phyloP scores from a whole-genome alignment of 768 basidiomycete species.

The Boletus sensibilis region DNA sequence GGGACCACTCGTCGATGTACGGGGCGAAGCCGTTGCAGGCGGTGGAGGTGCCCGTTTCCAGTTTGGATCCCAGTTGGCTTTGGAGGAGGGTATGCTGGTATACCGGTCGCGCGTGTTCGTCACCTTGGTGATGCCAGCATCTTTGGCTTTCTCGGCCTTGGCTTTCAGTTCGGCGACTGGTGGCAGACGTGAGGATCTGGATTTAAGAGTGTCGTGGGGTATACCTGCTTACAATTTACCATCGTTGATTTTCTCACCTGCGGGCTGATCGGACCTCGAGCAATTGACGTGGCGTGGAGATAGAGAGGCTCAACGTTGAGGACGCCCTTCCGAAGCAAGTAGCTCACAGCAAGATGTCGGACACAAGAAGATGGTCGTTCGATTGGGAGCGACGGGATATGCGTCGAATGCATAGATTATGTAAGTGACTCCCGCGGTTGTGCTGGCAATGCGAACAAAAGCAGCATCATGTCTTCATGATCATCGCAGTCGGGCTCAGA shows the following conservation, averaged over 20 bases:
- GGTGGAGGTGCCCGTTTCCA: slow-evolving; percentile 52
- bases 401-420: not conserved
- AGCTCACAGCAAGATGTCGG: not conserved
- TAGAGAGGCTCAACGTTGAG: not conserved
- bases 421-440: not conserved
- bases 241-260: slow-evolving; percentile 6
- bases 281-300: not conserved
- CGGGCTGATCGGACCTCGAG: not conserved
- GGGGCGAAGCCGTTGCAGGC: slow-evolving; percentile 17
- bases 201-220: not conserved
- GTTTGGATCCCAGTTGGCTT: slow-evolving; percentile 61
- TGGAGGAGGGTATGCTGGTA: slow-evolving; percentile 54
- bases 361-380: not conserved
- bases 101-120: slow-evolving; percentile 56
- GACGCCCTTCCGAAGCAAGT: too few relatives aligned
- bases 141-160: slow-evolving; percentile 61
- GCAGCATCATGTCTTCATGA: too few relatives aligned
- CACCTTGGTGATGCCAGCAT: slow-evolving; percentile 49
- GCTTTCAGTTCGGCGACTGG: slow-evolving; percentile 66
- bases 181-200: slow-evolving; percentile 1
- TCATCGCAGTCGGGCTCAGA: too few relatives aligned
- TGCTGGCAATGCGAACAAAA: too few relatives aligned
- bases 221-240: slow-evolving; percentile 31
- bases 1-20: slow-evolving; percentile 13
- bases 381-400: not conserved